Percentiles rank a stretch among this genome's conserved stretches.
These are phyloP conservation scores for Serpula lacrymans DNA, from an alignment of 768 basidiomycete genomes.

Conservation along the genomic window DNA sequence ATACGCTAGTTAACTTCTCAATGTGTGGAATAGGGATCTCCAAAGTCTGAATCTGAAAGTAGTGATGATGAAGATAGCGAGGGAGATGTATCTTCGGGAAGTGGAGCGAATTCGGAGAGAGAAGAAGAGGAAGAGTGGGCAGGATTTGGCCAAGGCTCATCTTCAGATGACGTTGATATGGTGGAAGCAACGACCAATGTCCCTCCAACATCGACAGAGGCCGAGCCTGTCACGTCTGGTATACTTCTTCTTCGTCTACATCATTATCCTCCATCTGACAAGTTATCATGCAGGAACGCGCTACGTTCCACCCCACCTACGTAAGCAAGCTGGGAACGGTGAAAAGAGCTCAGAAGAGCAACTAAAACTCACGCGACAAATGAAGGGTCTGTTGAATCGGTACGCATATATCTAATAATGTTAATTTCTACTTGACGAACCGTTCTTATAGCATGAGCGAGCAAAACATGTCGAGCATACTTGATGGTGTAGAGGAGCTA, in stretches of 20 bases:
- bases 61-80: conserved; percentile 8
- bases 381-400: conserved; percentile 90
- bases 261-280: conserved; percentile 3
- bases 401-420: conserved; percentile 24
- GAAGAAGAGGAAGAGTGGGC: conserved; percentile 37
- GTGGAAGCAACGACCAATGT: too few relatives aligned
- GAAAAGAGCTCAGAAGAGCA: conserved; percentile 32
- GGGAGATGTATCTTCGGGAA: conserved; percentile 7
- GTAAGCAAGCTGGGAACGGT: conserved; percentile 43
- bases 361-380: conserved; percentile 63
- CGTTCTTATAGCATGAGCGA: conserved; percentile 70
- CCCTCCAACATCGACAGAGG: too few relatives aligned
- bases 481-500: conserved; percentile 69
- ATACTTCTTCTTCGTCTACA: conserved; percentile 6
- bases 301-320: conserved; percentile 83
- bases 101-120: conserved; percentile 7
- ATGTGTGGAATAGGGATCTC: too few relatives aligned
- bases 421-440: not conserved
- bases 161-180: too few relatives aligned
- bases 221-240: too few relatives aligned
- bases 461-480: conserved; percentile 75
- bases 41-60: conserved; percentile 23
- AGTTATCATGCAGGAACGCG: conserved; percentile 31
- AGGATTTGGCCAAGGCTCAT: conserved; percentile 28
- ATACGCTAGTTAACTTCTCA: too few relatives aligned